Evolutionary conservation across 805 yeast genomes (phyloP), one percentile per base, ranked within the genome.

Genomic region (Ogataea chonburiensis): DNA sequence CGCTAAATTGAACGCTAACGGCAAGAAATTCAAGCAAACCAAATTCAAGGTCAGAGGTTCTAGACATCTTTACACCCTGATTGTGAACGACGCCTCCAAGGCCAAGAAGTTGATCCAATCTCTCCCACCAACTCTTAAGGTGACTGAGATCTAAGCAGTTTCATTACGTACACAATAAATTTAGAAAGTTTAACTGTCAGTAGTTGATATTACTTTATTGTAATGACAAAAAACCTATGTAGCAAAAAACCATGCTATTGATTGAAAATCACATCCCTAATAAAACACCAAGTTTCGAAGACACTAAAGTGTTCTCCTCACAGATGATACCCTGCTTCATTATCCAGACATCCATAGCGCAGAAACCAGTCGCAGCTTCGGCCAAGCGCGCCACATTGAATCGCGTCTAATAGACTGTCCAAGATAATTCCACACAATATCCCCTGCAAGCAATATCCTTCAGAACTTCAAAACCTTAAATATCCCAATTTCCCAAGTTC

Each of bases 1-100:
- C 87, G 70, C 77, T 67, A 81, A 83, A 73, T 59, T 81, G 64
- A 81, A 79, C 75, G 76, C 83, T 58, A 73, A 73, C 69, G 94
- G 93, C 70, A 83, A 83, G 77, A 73, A 75, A 56, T 76, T 77
- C 81, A 83, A 84, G 75, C 93, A 85, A 75, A 88, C 96, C 77
- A 93, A 93, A 76, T 93, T 93, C 89, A 93, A 93, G 86, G 86
- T 93, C 65, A 88, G 98, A 81, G 96, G 97, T 71, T 64, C 96
- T 52, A 87, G 77, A 70, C 70, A 85, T 78, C 81, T 87, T 66
- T 93, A 93, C 86, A 93, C 98, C 60, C 78, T 91, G 71, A 85
- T 85, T 58, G 91, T 93, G 64, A 79, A 84, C 76, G 98, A 93
- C 71, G 84, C 87, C 64, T 83, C 86, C 70, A 89, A 88, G 81